Conservation (phyloP, 1,284 basidiomycete species). For the Sanghuangporus sanghuang region DNA sequence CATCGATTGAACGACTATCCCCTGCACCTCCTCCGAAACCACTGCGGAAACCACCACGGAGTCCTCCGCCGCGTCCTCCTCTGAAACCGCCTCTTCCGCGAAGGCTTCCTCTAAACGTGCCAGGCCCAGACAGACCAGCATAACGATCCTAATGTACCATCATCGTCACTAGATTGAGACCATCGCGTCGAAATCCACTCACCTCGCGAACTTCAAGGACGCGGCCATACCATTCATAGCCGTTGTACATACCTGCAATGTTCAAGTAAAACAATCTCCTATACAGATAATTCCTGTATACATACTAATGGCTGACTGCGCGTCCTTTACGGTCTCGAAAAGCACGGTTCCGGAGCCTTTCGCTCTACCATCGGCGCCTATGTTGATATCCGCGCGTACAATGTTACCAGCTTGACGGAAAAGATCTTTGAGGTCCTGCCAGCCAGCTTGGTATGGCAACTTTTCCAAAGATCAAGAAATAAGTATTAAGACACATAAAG, state of each 20-base stretch:
- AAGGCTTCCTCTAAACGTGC: constrained; percentile 56
- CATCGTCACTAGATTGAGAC: neutral
- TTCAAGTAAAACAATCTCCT: constrained; percentile 5
- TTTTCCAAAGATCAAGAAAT: constrained; percentile 29
- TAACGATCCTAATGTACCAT: constrained; percentile 68
- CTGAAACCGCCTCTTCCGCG: constrained; percentile 59
- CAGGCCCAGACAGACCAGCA: constrained; percentile 69
- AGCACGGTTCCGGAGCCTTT: constrained; percentile 96
- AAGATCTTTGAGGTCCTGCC: constrained; percentile 98
- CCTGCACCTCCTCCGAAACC: constrained; percentile 47
- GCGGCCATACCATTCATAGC: constrained; percentile 91
- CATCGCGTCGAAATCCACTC: constrained; percentile 21
- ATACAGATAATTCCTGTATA: constrained; percentile 8
- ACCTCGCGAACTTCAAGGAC: constrained; percentile 91
- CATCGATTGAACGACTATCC: constrained; percentile 67
- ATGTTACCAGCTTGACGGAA: constrained; percentile 94
- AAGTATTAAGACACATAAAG: neutral
- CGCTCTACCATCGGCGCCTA: constrained; percentile 85
- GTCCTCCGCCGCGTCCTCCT: constrained; percentile 52
- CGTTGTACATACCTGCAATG: constrained; percentile 81
- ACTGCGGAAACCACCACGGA: constrained; percentile 42
- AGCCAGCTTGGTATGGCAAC: constrained; percentile 93
- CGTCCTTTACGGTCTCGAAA: constrained; percentile 88
- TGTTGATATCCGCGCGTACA: constrained; percentile 91
- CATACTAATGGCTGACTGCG: constrained; percentile 86